Evolutionary conservation across 2,329 filamentous ascomycete species (phyloP), one percentile per base, ranked within the genome.

Genomic region (Gaeumannomyces tritici): DNA sequence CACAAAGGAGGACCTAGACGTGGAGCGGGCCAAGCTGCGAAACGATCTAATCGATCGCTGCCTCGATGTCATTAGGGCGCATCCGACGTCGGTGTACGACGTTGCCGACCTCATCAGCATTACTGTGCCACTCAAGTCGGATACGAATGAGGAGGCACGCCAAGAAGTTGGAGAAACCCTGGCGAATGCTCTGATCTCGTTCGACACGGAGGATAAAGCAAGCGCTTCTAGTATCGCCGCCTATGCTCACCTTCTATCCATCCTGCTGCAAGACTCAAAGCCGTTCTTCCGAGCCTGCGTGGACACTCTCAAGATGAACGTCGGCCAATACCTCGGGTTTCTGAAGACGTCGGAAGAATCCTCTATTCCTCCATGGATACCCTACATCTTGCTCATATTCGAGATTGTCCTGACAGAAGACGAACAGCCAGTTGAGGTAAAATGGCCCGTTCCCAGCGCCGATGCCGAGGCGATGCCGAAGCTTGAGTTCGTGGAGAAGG

Each of bases 361-460:
- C 62, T 80, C 89, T 4, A 79, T 91, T n/a, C 90, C 92, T 5
- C 90, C 91, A 1, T 99, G 93, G 92, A 89, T 98, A 66, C 90
- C 91, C 15, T 93, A 95, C 70, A 86, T 98, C 35, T 80, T 99
- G 42, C 81, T 98, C 21, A 89, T 99, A 60, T 82, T 98, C 59
- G 95, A 99, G 78, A 90, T 90, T 61, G 80, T 98, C 35, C 79
- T 99, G n/a, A 89, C 89, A 18, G 90, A 96, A 68, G 95, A 98
- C 73, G 88, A 91, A 69, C 87, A 93, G 66, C 92, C 93, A 3
- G 79, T 83, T 5, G 84, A 89, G 64, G 88, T 90, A 29, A 80
- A 83, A 65, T 96, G 91, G 90, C 88, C 77, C 60, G 63, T 76
- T 7, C 85, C 85, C 1, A 75, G 76, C 55, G 77, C 75, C 29